Conservation (phyloP, 2,329 filamentous ascomycete species). For the Xylaria sp. region DNA sequence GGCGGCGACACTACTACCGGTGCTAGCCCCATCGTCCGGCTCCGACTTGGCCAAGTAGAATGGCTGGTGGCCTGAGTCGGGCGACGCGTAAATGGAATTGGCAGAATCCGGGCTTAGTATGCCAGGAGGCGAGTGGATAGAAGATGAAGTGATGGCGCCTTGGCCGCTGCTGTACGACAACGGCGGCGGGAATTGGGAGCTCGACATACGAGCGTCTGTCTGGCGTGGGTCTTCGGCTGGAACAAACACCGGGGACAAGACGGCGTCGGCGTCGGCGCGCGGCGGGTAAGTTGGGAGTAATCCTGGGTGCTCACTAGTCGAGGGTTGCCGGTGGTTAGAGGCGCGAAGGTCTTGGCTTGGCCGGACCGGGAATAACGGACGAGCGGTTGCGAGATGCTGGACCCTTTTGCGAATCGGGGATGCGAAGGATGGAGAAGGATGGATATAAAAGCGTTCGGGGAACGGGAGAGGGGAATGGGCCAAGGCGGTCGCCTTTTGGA, state of each 20-base stretch:
- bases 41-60: constrained; percentile 47
- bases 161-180: constrained; percentile 47
- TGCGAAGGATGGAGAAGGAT: constrained; percentile 44
- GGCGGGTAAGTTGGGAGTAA: constrained; percentile 15
- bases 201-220: constrained; percentile 43
- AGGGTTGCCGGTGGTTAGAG: constrained; percentile 11
- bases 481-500: constrained; percentile 37
- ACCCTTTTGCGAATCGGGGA: constrained; percentile 43
- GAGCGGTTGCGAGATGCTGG: constrained; percentile 37
- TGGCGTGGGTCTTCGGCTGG: constrained; percentile 24
- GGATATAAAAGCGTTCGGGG: constrained; percentile 40
- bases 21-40: constrained; percentile 46
- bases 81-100: constrained; percentile 46
- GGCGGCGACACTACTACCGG: constrained; percentile 42
- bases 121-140: constrained; percentile 43
- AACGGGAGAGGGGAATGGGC: constrained; percentile 38
- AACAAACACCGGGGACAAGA: constrained; percentile 11
- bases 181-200: constrained; percentile 46
- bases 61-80: constrained; percentile 42
- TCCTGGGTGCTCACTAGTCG: constrained; percentile 24
- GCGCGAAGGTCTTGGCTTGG: constrained; percentile 27
- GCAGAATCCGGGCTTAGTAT: constrained; percentile 47
- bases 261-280: constrained; percentile 10
- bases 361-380: constrained; percentile 36
- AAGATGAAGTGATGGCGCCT: constrained; percentile 30